Conservation (phyloP, 2,329 filamentous ascomycete species). For the Botryotinia narcissicola region DNA sequence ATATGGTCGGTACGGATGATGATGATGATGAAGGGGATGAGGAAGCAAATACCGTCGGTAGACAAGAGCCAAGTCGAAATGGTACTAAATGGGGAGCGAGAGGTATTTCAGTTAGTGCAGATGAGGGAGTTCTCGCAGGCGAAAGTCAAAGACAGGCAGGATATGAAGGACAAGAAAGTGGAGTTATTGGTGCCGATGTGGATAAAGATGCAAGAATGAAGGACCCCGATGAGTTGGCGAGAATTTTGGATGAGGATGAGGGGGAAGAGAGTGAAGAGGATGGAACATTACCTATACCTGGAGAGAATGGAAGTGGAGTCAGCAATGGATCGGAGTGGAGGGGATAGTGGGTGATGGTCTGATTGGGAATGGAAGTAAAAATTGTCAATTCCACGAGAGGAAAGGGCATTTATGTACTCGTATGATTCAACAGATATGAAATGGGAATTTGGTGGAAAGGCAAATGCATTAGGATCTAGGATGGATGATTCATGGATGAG, state of each 20-base stretch:
- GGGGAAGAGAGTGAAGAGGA: conserved; percentile 41
- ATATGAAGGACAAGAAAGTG: conserved; percentile 45
- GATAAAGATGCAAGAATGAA: conserved; percentile 65
- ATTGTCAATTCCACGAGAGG: neutral
- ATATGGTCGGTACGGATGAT: conserved; percentile 48
- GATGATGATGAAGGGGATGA: conserved; percentile 33
- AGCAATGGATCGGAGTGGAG: conserved; percentile 20
- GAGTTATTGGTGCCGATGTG: conserved; percentile 44
- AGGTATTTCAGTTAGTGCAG: conserved; percentile 65
- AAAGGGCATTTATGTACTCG: neutral
- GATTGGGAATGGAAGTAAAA: neutral
- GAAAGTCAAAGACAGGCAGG: conserved; percentile 45
- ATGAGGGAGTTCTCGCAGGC: conserved; percentile 56
- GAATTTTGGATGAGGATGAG: conserved; percentile 56
- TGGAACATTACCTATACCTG: neutral
- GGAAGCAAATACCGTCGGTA: conserved; percentile 26
- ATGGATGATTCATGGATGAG: neutral
- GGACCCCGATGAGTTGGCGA: conserved; percentile 63
- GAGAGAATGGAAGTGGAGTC: neutral
- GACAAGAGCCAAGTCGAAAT: conserved; percentile 15
- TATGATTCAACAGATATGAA: conserved; percentile 9
- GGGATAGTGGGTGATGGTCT: neutral
- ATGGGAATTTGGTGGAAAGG: neutral
- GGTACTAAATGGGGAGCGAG: conserved; percentile 54
- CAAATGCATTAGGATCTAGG: neutral